Conservation (phyloP, 2,329 filamentous ascomycete species). For the Claviceps maximensis region DNA sequence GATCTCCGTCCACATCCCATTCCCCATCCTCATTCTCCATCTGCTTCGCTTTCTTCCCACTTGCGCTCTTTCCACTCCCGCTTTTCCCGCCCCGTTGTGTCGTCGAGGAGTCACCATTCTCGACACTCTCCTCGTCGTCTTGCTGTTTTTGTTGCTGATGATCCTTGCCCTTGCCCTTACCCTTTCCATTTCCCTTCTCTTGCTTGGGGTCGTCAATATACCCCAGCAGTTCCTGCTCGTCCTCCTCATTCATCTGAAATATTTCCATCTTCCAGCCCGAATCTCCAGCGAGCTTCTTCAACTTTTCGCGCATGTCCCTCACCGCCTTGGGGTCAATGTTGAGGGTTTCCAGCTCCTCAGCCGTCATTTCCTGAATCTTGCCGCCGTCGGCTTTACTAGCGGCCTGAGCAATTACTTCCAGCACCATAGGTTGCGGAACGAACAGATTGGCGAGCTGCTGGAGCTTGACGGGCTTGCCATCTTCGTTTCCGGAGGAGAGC, state of each 20-base stretch:
- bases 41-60: constrained; percentile 4
- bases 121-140: constrained; percentile 15
- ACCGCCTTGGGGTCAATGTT: constrained; percentile 54
- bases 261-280: constrained; percentile 72
- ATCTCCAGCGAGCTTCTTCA: constrained; percentile 56
- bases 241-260: constrained; percentile 47
- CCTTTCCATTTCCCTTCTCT: constrained; percentile 7
- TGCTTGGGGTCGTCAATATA: constrained; percentile 42
- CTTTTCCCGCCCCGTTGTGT: neutral
- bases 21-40: neutral
- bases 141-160: constrained; percentile 1
- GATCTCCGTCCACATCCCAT: neutral
- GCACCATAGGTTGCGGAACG: constrained; percentile 11
- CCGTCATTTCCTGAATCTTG: constrained; percentile 43
- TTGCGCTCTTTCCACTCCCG: neutral
- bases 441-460: constrained; percentile 14
- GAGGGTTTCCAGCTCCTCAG: constrained; percentile 54
- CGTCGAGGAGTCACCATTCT: constrained; percentile 1
- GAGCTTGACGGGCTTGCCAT: constrained; percentile 34
- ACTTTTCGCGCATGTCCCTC: constrained; percentile 52
- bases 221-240: constrained; percentile 51
- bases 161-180: constrained; percentile 21
- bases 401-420: constrained; percentile 31
- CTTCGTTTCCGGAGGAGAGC: constrained; percentile 31
- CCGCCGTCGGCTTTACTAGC: constrained; percentile 45